phyloP scores from a whole-genome alignment of 1,284 basidiomycete species.

The Takashimella koratensis region DNA sequence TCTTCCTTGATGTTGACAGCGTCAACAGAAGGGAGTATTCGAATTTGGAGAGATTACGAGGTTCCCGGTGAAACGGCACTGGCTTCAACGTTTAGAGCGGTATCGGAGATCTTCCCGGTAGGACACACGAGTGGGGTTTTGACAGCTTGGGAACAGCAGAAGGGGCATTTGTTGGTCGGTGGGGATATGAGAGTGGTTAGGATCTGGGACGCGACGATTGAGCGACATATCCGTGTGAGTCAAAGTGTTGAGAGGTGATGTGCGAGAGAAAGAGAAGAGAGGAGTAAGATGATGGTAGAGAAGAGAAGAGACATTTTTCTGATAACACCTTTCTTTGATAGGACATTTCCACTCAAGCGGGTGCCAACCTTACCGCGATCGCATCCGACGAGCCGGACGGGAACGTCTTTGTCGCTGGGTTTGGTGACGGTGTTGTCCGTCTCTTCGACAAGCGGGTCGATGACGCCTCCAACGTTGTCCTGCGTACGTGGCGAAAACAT shows the following conservation, averaged over 20 bases:
- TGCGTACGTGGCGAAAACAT: slow-evolving; percentile 74
- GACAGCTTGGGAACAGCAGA: slow-evolving; percentile 89
- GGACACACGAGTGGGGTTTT: slow-evolving; percentile 71
- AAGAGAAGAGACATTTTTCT: too few relatives aligned
- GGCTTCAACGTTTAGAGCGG: slow-evolving; percentile 87
- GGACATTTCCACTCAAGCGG: slow-evolving; percentile 74
- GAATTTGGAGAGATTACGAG: slow-evolving; percentile 84
- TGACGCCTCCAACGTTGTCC: slow-evolving; percentile 76
- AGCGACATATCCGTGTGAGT: slow-evolving; percentile 72
- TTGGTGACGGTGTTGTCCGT: slow-evolving; percentile 87
- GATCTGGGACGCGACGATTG: slow-evolving; percentile 93
- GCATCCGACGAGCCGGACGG: slow-evolving; percentile 69
- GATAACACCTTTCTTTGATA: background rate
- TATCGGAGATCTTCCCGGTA: slow-evolving; percentile 69
- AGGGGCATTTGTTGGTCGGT: slow-evolving; percentile 78
- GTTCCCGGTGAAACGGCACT: slow-evolving; percentile 60
- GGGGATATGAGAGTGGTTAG: slow-evolving; percentile 88
- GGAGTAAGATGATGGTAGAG: too few relatives aligned
- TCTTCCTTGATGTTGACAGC: slow-evolving; percentile 86
- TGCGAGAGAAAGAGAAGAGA: too few relatives aligned
- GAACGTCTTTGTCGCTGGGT: slow-evolving; percentile 82
- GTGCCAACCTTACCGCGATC: slow-evolving; percentile 84
- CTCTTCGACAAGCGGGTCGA: slow-evolving; percentile 87
- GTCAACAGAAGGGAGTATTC: slow-evolving; percentile 85
- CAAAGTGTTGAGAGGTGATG: background rate